These are phyloP conservation scores for Pseudovirgaria hyperparasitica DNA, from an alignment of 2,329 filamentous ascomycete species.

Conservation along the genomic window DNA sequence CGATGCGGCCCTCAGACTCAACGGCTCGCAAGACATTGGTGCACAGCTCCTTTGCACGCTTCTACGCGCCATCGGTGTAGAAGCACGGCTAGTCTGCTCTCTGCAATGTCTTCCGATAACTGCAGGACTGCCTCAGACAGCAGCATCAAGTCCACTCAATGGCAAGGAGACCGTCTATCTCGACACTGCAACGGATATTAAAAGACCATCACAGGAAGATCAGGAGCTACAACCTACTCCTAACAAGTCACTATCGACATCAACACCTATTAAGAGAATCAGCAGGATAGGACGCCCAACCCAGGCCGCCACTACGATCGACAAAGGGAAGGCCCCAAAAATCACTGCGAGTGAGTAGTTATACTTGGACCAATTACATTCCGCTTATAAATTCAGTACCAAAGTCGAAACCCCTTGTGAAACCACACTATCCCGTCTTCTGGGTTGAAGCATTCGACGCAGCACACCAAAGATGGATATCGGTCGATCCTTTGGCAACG, in stretches of 20 bases:
- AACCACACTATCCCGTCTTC: slow-evolving; percentile 80
- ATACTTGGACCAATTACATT: not conserved
- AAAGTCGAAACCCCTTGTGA: too few relatives aligned
- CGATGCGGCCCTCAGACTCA: slow-evolving; percentile 51
- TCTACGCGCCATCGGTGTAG: slow-evolving; percentile 68
- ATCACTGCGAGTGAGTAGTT: not conserved
- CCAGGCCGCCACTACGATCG: not conserved
- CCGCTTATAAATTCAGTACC: slow-evolving; percentile 1
- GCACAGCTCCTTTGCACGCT: slow-evolving; percentile 85
- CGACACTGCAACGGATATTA: not conserved
- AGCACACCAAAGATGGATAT: slow-evolving; percentile 81
- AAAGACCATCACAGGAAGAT: not conserved
- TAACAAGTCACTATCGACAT: too few relatives aligned
- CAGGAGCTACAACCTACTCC: too few relatives aligned
- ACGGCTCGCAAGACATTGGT: slow-evolving; percentile 79
- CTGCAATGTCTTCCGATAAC: slow-evolving; percentile 68
- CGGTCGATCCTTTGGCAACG: slow-evolving; percentile 76
- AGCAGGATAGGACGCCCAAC: slow-evolving; percentile 2
- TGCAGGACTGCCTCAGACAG: slow-evolving; percentile 20
- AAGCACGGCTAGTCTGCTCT: slow-evolving; percentile 77
- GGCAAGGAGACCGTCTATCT: slow-evolving; percentile 12
- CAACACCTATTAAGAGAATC: slow-evolving; percentile 3
- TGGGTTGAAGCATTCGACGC: slow-evolving; percentile 90
- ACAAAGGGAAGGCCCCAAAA: slow-evolving; percentile 1
- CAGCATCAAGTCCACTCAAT: slow-evolving; percentile 12